Evolutionary conservation across 352 stramenopile species (phyloP), one percentile per base, ranked within the genome.

Genomic region (Albugo candida): DNA sequence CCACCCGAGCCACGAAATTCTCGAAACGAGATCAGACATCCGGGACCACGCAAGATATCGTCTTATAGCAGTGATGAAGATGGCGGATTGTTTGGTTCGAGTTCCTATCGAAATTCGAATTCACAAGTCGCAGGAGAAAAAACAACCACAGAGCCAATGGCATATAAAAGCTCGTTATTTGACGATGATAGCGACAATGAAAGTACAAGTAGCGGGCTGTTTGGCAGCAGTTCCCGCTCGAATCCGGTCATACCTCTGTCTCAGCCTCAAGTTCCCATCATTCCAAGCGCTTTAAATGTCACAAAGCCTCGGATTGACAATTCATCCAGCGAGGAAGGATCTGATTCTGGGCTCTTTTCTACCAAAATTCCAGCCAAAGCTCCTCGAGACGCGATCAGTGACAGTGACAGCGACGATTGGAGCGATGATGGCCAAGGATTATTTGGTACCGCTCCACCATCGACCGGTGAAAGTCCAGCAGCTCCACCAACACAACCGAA

Each of bases 121-220:
- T 39, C 45, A 38, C 18, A 45, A 49, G 39, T 41, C 12, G 10
- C 49, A 31, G 13, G 37, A 37, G 17, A 45, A 34, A 44, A 43
- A 10, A 21, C 47, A 14, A 43, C 46, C 4, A 54, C 55, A n/a
- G 37, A 48, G n/a, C 53, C 63, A 20, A 54, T 47, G 10, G 44
- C 61, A 13, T 14, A 53, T 6, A 74, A 76, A 47, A 60, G 51
- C 13, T 63, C 67, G 1, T 51, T 85, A 16, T 85, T 85, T 44
- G 63, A 65, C 34, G 43, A 52, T 41, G 65, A 83, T 52, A 79
- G 65, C 35, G 69, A 82, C 35, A 31, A 31, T 31, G 24, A 31
- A 31, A 31, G 24, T 31, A 31, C 24, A 31, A 8, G 3, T 3
- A 31, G 24, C 24, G 19, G 47, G 21, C 36, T 18, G 31, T 13